Conservation (phyloP, 139 green algal genomes). For the Trebouxia sp. region DNA sequence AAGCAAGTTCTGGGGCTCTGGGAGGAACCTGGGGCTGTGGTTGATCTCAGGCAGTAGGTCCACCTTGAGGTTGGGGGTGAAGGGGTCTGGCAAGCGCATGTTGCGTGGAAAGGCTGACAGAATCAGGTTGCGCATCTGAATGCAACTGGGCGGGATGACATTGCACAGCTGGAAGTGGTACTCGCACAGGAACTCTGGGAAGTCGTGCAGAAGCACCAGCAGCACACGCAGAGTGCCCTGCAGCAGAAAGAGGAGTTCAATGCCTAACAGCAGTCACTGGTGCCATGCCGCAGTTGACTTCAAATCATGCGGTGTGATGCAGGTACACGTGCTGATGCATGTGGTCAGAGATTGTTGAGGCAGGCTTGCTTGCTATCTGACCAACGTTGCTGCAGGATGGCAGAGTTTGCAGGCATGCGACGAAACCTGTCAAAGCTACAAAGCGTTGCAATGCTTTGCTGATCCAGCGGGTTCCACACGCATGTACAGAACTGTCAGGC, state of each 20-base stretch:
- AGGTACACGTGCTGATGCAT: too few species aligned
- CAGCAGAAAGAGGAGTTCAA: background rate
- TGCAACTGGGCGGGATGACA: conserved; percentile 88
- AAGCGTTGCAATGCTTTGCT: too few species aligned
- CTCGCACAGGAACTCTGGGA: conserved; percentile 99
- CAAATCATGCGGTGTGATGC: too few species aligned
- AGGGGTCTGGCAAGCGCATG: conserved; percentile 98
- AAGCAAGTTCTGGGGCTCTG: conserved; percentile 65
- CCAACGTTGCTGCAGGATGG: too few species aligned
- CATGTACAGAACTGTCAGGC: too few species aligned
- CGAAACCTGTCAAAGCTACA: too few species aligned
- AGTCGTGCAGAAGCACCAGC: conserved; percentile 99
- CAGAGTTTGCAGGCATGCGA: too few species aligned
- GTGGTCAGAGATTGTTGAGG: too few species aligned
- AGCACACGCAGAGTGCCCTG: conserved; percentile 91
- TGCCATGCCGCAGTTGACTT: background rate
- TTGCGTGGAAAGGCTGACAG: conserved; percentile 95
- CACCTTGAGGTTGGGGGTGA: conserved; percentile 98
- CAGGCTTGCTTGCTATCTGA: too few species aligned
- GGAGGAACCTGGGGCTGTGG: conserved; percentile 72
- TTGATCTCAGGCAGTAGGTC: conserved; percentile 94
- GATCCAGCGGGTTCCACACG: too few species aligned
- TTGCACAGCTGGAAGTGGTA: conserved; percentile 95
- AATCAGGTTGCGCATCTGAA: conserved; percentile 99
- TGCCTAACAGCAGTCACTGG: background rate